Evolutionary conservation across 176 grass and related monocot genomes (phyloP).

Genomic region (Aegilops tauschii): DNA sequence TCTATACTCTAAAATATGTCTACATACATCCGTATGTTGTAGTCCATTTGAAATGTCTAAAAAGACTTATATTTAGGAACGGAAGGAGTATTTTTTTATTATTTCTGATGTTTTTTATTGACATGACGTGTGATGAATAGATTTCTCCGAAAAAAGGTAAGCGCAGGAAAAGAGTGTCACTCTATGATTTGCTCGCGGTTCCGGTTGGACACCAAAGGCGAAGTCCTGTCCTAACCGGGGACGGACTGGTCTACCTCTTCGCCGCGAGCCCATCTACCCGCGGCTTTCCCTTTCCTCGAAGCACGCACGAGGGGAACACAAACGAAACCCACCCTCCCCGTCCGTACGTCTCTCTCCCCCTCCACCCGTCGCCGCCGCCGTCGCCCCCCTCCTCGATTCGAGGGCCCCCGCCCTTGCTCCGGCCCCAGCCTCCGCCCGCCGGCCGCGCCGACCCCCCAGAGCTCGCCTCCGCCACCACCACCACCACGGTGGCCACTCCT

Average conservation of each 20-base stretch:
- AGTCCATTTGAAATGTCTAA: too few relatives aligned
- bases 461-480: constrained; percentile 6
- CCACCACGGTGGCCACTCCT: constrained; percentile 32
- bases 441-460: neutral
- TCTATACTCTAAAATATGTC: too few relatives aligned
- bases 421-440: neutral
- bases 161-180: too few relatives aligned
- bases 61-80: too few relatives aligned
- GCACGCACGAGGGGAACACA: neutral
- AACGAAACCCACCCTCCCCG: neutral
- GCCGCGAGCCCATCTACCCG: too few relatives aligned
- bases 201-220: too few relatives aligned
- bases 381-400: constrained; percentile 30
- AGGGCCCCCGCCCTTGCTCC: neutral
- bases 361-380: neutral
- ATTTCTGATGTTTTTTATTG: too few relatives aligned
- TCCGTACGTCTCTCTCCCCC: neutral
- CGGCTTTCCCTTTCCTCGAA: neutral
- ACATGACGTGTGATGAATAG: too few relatives aligned
- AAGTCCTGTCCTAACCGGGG: too few relatives aligned
- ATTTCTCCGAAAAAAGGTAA: too few relatives aligned
- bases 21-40: too few relatives aligned
- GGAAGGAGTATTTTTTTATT: too few relatives aligned
- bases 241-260: neutral
- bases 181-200: neutral